phyloP scores from a whole-genome alignment of 345 rosid species.

The Populus ilicifolia region DNA sequence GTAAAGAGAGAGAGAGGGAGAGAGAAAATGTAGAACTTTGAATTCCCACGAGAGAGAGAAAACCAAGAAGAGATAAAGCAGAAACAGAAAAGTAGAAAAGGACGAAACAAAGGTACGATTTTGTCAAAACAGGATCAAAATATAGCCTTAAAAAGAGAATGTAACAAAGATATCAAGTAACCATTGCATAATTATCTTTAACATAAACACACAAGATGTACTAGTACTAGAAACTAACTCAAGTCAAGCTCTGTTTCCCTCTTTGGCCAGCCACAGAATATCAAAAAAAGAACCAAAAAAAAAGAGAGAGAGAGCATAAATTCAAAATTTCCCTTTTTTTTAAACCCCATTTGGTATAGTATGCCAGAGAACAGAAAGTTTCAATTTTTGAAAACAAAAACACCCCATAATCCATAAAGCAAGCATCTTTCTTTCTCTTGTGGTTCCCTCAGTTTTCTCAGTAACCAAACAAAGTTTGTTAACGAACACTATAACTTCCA shows the following conservation, averaged over 20 bases:
- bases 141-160: conserved; percentile 7
- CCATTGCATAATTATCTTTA: conserved; percentile 18
- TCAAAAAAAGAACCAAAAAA: not conserved
- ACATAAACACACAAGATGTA: not conserved
- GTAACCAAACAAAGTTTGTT: not conserved
- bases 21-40: conserved; percentile 20
- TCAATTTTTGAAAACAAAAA: not conserved
- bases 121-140: conserved; percentile 39
- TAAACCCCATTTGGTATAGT: not conserved
- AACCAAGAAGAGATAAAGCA: conserved; percentile 31
- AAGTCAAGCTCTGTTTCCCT: not conserved
- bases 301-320: no score
- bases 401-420: not conserved
- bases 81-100: conserved; percentile 38
- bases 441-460: not conserved
- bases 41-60: conserved; percentile 36
- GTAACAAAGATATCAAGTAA: conserved; percentile 16
- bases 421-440: not conserved
- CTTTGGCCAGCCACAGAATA: not conserved
- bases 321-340: not conserved
- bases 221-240: not conserved
- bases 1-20: conserved; percentile 11
- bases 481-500: not conserved
- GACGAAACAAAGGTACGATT: conserved; percentile 42
- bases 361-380: not conserved